Percentiles rank a stretch among this genome's conserved stretches.
Evolutionary conservation across 306 rosid species (phyloP).

Genomic region (Calophaca sinica): DNA sequence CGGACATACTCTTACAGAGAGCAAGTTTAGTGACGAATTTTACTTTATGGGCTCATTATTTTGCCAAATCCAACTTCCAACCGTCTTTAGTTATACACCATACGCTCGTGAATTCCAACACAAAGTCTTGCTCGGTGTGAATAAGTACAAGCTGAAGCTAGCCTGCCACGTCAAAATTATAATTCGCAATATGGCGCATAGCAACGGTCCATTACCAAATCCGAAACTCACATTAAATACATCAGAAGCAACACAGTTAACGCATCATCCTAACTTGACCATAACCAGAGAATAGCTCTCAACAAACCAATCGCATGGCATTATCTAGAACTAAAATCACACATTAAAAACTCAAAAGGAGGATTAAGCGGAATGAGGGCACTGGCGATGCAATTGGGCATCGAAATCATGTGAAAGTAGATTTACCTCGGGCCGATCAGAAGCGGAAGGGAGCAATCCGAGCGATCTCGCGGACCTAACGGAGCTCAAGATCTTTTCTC

Average conservation of each 20-base stretch:
- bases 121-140: neutral
- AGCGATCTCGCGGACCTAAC: conserved; percentile 97
- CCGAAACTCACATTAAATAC: conserved; percentile 18
- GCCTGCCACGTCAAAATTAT: neutral
- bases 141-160: neutral
- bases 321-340: conserved; percentile 40
- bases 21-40: neutral
- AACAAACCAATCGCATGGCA: conserved; percentile 28
- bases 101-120: neutral
- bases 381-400: conserved; percentile 1
- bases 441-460: conserved; percentile 81
- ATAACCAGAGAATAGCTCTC: conserved; percentile 1
- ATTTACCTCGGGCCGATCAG: conserved; percentile 97
- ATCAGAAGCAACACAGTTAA: conserved; percentile 27
- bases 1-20: neutral
- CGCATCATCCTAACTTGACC: conserved; percentile 35
- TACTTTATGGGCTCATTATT: neutral
- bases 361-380: neutral
- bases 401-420: neutral
- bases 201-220: conserved; percentile 31
- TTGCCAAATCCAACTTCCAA: conserved; percentile 22
- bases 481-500: conserved; percentile 94
- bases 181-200: neutral
- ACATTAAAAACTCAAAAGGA: neutral
- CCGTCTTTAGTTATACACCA: neutral